Evolutionary conservation across 208 protist species (phyloP).

Genomic region (Acanthamoeba divionensis): DNA sequence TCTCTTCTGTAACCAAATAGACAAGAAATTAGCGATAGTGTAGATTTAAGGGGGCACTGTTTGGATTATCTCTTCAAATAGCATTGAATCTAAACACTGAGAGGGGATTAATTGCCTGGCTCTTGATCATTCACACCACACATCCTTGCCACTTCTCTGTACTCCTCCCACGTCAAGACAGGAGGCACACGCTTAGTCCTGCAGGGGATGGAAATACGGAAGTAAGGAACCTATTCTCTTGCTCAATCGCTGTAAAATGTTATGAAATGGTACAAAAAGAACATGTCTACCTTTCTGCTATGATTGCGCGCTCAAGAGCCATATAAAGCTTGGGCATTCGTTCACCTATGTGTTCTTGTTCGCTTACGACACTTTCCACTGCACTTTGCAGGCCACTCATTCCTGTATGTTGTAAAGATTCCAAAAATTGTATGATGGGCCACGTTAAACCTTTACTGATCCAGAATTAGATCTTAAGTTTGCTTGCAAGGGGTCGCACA

Average conservation of each 20-base stretch:
- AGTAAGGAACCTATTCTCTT: no score
- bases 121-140: slow-evolving; percentile 18
- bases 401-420: background rate
- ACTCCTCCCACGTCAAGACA: background rate
- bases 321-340: slow-evolving; percentile 41
- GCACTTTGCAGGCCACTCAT: background rate
- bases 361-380: background rate
- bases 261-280: no score
- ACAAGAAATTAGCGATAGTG: background rate
- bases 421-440: background rate
- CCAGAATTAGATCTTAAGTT: background rate
- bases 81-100: background rate
- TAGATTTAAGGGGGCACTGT: background rate
- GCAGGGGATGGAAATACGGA: no score
- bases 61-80: background rate
- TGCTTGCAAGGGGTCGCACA: background rate
- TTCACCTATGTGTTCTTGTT: slow-evolving; percentile 12
- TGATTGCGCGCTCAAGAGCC: background rate
- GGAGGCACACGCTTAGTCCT: background rate
- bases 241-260: no score
- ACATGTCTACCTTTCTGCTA: background rate
- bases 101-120: background rate
- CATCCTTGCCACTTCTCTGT: background rate
- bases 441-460: background rate
- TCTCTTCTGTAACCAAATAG: background rate